phyloP scores from a whole-genome alignment of 805 yeast genomes.

The Candida stauntonica region DNA sequence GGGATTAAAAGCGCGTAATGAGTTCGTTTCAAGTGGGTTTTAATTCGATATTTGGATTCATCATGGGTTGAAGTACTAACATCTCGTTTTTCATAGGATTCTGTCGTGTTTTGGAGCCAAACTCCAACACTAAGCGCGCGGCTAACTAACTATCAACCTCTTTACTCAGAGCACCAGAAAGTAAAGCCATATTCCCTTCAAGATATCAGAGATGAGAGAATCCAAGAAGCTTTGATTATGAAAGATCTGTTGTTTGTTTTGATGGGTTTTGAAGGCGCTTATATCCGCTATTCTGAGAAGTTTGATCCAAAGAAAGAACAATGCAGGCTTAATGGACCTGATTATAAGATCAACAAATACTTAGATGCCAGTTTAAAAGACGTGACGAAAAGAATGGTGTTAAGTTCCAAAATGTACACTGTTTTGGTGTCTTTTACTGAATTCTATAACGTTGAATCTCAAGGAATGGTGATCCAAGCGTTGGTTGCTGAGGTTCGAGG shows the following conservation, averaged over 20 bases:
- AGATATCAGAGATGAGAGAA: constrained; percentile 41
- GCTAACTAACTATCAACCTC: constrained; percentile 33
- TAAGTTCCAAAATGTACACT: constrained; percentile 58
- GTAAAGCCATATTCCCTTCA: constrained; percentile 43
- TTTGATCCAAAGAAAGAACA: constrained; percentile 44
- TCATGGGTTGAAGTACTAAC: background rate
- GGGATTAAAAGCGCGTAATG: background rate
- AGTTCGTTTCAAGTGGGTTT: constrained; percentile 6
- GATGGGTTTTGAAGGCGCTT: constrained; percentile 72
- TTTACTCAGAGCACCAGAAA: constrained; percentile 29
- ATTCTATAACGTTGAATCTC: constrained; percentile 45
- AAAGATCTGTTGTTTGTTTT: constrained; percentile 67
- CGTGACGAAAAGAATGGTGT: constrained; percentile 55
- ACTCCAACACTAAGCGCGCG: constrained; percentile 27
- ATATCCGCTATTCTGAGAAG: constrained; percentile 61
- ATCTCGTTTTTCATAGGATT: constrained; percentile 19
- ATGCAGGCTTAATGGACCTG: constrained; percentile 61
- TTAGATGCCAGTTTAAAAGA: constrained; percentile 73
- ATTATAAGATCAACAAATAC: constrained; percentile 63
- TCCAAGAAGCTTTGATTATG: constrained; percentile 70
- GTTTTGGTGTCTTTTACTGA: constrained; percentile 59
- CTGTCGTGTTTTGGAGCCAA: constrained; percentile 21
- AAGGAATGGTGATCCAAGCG: constrained; percentile 73
- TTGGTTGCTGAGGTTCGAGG: constrained; percentile 57
- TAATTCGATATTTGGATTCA: background rate